Conservation (phyloP, 2,329 filamentous ascomycete genomes). For the Bretziella fagacearum region DNA sequence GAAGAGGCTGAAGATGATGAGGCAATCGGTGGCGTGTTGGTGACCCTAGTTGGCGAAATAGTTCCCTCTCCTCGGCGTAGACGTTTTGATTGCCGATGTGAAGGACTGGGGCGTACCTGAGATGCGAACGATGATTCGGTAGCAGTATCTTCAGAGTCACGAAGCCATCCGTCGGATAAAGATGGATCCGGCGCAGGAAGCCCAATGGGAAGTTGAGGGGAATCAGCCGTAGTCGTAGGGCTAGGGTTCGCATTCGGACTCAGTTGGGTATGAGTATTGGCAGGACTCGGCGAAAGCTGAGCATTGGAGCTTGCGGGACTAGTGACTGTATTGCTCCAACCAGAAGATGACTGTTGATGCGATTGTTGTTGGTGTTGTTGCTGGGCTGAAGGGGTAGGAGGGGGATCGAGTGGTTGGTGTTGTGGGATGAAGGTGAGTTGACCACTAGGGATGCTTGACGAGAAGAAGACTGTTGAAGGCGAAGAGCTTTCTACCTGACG, state of each 20-base stretch:
- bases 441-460: background rate
- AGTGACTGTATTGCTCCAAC: background rate
- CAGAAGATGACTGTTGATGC: background rate
- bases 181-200: conserved; percentile 4
- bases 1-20: conserved; percentile 12
- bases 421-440: background rate
- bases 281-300: conserved; percentile 4
- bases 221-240: background rate
- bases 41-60: conserved; percentile 1
- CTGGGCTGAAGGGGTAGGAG: background rate
- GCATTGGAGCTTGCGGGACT: conserved; percentile 1
- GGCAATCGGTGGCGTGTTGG: conserved; percentile 2
- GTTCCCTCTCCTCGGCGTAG: background rate
- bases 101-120: conserved; percentile 3
- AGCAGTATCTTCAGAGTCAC: conserved; percentile 1
- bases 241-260: conserved; percentile 1
- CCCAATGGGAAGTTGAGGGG: conserved; percentile 5
- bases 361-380: conserved; percentile 6
- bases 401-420: background rate
- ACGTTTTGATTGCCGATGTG: conserved; percentile 4
- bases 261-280: background rate
- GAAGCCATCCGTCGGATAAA: background rate
- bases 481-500: background rate
- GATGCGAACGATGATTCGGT: background rate
- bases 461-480: background rate